These are phyloP conservation scores for Yamadazyma sp. DNA, from an alignment of 805 yeast genomes.

Conservation along the genomic window DNA sequence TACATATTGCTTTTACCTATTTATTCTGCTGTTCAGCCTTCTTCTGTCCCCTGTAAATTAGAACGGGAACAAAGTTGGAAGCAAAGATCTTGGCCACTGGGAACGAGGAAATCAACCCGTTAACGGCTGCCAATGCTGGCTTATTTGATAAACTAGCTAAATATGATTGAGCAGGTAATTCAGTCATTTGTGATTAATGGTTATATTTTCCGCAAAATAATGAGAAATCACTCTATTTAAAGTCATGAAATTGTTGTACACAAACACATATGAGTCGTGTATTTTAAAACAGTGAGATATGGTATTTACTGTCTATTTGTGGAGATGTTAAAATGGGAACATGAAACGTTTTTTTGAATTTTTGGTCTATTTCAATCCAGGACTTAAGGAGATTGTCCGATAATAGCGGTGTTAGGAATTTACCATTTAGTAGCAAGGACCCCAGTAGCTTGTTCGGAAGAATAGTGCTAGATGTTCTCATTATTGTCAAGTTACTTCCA, in stretches of 20 bases:
- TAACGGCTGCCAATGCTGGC: conserved; percentile 59
- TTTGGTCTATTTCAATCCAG: conserved; percentile 29
- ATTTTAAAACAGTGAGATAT: not conserved
- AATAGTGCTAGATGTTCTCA: conserved; percentile 8
- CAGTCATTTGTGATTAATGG: conserved; percentile 12
- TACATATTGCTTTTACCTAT: not conserved
- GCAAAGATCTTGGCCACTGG: conserved; percentile 55
- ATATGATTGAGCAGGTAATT: conserved; percentile 44
- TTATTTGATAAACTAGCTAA: conserved; percentile 51
- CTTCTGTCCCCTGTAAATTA: conserved; percentile 43
- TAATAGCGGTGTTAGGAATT: conserved; percentile 21
- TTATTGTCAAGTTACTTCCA: conserved; percentile 6
- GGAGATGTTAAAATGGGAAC: conserved; percentile 33
- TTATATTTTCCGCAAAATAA: not conserved
- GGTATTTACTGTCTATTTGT: conserved; percentile 21
- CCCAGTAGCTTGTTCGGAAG: conserved; percentile 30
- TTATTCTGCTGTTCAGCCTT: not conserved
- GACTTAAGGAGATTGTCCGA: conserved; percentile 24
- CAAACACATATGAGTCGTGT: not conserved
- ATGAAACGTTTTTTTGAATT: conserved; percentile 21
- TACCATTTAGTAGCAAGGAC: conserved; percentile 8
- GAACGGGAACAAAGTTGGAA: conserved; percentile 59
- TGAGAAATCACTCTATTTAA: not conserved
- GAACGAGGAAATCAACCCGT: conserved; percentile 57
- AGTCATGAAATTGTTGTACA: too few species aligned